Evolutionary conservation across 1,139 yeast genomes (phyloP).

Genomic region (Blastobotrys proliferans): DNA sequence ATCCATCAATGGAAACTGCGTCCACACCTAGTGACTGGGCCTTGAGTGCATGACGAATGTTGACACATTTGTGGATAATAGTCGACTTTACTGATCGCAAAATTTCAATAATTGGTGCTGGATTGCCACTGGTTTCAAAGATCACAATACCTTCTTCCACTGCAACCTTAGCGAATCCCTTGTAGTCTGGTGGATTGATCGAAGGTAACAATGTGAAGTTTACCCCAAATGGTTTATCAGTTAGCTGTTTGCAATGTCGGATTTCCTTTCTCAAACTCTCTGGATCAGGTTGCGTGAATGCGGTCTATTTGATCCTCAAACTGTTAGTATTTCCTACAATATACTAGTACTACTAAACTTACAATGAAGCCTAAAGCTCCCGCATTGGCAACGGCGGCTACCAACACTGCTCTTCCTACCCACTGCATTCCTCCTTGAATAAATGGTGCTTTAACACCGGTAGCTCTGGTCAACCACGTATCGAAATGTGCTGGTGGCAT

Average conservation of each 20-base stretch:
- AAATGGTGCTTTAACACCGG: conserved; percentile 38
- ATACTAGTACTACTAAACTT: not conserved
- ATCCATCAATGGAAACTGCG: conserved; percentile 36
- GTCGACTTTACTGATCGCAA: conserved; percentile 24
- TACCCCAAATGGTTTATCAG: conserved; percentile 35
- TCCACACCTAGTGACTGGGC: conserved; percentile 35
- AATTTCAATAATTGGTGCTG: conserved; percentile 26
- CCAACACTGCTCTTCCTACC: conserved; percentile 34
- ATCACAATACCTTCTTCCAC: conserved; percentile 35
- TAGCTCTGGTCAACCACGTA: conserved; percentile 32
- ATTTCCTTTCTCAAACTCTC: conserved; percentile 34
- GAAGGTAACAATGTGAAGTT: conserved; percentile 36
- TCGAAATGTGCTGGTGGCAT: no score
- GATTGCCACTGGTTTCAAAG: conserved; percentile 37
- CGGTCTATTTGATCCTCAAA: conserved; percentile 22
- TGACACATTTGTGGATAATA: conserved; percentile 36
- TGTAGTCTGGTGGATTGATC: conserved; percentile 36
- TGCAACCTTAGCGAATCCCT: conserved; percentile 33
- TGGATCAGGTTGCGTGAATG: conserved; percentile 33
- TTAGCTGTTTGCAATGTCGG: conserved; percentile 23
- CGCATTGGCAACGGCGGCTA: conserved; percentile 37
- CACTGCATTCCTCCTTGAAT: conserved; percentile 36
- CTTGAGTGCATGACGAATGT: conserved; percentile 32
- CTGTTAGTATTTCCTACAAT: not conserved
- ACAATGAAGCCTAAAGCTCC: conserved; percentile 35